A percentile compares a stretch with the other conserved stretches of the same genome.
phyloP scores from a whole-genome alignment of 2,329 filamentous ascomycete genomes.

The Plectosphaerella cucumerina region DNA sequence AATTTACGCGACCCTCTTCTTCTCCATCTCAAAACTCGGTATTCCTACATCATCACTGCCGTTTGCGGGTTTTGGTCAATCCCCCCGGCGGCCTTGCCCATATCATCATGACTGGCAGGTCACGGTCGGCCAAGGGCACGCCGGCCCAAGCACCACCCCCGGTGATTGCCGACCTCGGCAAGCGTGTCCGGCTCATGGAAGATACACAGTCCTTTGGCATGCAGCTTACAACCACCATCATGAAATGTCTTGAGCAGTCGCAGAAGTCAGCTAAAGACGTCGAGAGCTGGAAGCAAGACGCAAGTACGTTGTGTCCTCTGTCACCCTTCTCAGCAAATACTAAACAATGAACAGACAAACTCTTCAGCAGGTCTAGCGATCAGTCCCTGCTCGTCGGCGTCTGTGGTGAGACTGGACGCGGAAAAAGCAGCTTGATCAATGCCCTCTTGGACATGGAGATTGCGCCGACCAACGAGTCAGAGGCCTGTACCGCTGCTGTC shows the following conservation, averaged over 20 bases:
- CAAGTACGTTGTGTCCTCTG: no score
- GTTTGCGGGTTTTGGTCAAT: no score
- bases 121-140: no score
- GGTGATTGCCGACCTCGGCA: not conserved
- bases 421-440: slow-evolving; percentile 13
- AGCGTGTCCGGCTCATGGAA: not conserved
- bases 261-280: not conserved
- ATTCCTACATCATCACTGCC: no score
- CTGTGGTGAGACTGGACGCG: slow-evolving; percentile 11
- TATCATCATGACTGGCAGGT: no score
- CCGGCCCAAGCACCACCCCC: no score
- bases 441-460: slow-evolving; percentile 6
- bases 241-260: not conserved
- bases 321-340: no score
- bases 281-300: not conserved
- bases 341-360: no score
- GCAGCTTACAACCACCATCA: not conserved
- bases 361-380: no score
- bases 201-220: not conserved
- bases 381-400: slow-evolving; percentile 1
- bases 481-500: slow-evolving; percentile 14
- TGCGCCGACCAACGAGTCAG: slow-evolving; percentile 9
- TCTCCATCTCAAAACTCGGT: no score
- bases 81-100: no score
- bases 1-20: no score